A percentile compares a stretch with the other conserved stretches of the same genome.
Evolutionary conservation across 2,329 filamentous ascomycete species (phyloP).

Genomic region (Alternaria sp.): DNA sequence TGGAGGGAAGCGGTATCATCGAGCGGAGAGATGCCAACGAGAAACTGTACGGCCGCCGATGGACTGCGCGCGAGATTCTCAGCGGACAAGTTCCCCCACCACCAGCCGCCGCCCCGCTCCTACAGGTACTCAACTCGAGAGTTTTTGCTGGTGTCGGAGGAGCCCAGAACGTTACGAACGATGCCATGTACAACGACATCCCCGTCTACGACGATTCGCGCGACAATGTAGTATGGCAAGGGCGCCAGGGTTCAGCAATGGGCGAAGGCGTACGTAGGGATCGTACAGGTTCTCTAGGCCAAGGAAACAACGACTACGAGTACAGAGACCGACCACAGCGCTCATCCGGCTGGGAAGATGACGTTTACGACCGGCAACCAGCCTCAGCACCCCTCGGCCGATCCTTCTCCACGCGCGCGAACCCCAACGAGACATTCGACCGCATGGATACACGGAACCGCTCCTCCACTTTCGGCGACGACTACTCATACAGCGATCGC

Average conservation of each 20-base stretch:
- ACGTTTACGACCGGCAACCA: slow-evolving; percentile 70
- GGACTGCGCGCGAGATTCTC: slow-evolving; percentile 83
- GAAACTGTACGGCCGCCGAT: slow-evolving; percentile 86
- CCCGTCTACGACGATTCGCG: slow-evolving; percentile 86
- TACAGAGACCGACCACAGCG: slow-evolving; percentile 67
- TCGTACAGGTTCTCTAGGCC: slow-evolving; percentile 51
- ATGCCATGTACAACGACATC: slow-evolving; percentile 80
- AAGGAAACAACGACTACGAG: slow-evolving; percentile 55
- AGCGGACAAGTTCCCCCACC: slow-evolving; percentile 80
- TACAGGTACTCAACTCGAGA: slow-evolving; percentile 84
- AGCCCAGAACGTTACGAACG: slow-evolving; percentile 23
- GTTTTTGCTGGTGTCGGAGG: slow-evolving; percentile 75
- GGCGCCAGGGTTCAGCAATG: slow-evolving; percentile 72
- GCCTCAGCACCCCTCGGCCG: slow-evolving; percentile 49
- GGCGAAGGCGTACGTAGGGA: slow-evolving; percentile 70
- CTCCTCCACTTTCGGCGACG: slow-evolving; percentile 55
- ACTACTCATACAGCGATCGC: slow-evolving; percentile 65
- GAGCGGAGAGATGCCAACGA: slow-evolving; percentile 97
- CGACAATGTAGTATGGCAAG: slow-evolving; percentile 86
- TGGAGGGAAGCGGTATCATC: slow-evolving; percentile 92
- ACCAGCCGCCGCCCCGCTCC: slow-evolving; percentile 81
- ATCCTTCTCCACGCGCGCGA: slow-evolving; percentile 61
- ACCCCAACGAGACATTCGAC: slow-evolving; percentile 61
- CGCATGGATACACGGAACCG: slow-evolving; percentile 48
- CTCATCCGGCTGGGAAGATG: slow-evolving; percentile 77